These are phyloP conservation scores for Gaeumannomyces sp. DNA, from an alignment of 2,329 filamentous ascomycete species.

Conservation along the genomic window DNA sequence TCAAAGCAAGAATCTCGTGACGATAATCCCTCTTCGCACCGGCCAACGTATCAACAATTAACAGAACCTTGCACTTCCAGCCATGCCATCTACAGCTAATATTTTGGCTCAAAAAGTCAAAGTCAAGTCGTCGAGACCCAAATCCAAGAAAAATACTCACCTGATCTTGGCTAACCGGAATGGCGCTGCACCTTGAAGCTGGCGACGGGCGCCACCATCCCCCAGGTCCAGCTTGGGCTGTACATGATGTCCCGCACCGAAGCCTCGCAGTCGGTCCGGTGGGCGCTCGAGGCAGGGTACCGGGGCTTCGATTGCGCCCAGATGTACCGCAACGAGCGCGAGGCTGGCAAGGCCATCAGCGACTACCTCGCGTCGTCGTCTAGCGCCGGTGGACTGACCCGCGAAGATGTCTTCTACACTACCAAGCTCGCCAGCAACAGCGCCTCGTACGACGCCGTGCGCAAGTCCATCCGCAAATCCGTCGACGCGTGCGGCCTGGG, in stretches of 20 bases:
- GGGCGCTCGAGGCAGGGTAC: constrained; percentile 48
- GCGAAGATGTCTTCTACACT: constrained; percentile 73
- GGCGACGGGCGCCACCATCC: constrained; percentile 60
- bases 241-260: constrained; percentile 63
- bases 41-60: background rate
- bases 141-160: background rate
- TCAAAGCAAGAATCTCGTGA: too few species aligned
- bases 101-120: constrained; percentile 6
- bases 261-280: constrained; percentile 49
- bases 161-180: background rate
- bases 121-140: background rate
- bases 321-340: constrained; percentile 62
- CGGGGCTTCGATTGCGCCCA: constrained; percentile 47
- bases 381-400: constrained; percentile 16
- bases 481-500: constrained; percentile 60
- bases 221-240: constrained; percentile 66
- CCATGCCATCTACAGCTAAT: background rate
- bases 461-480: constrained; percentile 58
- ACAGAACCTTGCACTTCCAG: background rate
- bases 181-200: constrained; percentile 33
- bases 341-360: constrained; percentile 60
- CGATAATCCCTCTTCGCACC: too few species aligned
- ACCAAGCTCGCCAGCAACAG: constrained; percentile 66
- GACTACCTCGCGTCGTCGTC: constrained; percentile 21
- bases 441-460: constrained; percentile 60